Conservation (phyloP, 1,284 basidiomycete species). For the Malassezia vespertilionis region DNA sequence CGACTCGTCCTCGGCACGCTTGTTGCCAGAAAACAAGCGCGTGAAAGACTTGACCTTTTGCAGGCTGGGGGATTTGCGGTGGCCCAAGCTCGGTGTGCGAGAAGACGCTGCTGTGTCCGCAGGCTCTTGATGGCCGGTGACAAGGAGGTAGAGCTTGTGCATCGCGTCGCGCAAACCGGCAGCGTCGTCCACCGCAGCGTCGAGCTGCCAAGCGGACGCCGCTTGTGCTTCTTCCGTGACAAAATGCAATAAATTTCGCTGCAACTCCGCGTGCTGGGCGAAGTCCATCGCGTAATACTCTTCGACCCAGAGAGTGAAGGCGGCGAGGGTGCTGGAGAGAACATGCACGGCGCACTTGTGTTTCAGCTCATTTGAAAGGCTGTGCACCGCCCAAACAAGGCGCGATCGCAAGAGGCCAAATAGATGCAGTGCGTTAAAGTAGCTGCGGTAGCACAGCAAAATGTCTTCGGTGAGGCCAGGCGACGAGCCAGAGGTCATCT, state of each 20-base stretch:
- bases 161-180: constrained; percentile 3
- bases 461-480: constrained; percentile 14
- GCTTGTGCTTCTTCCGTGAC: constrained; percentile 2
- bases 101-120: not conserved
- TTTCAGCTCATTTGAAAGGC: not conserved
- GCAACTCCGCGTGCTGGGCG: constrained; percentile 1
- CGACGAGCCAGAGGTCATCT: constrained; percentile 13
- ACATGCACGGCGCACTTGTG: constrained; percentile 1
- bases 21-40: constrained; percentile 1
- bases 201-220: constrained; percentile 1
- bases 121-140: not conserved
- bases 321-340: constrained; percentile 6
- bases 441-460: constrained; percentile 11
- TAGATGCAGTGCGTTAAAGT: constrained; percentile 9
- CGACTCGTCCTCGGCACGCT: not conserved
- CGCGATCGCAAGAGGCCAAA: constrained; percentile 12
- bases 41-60: constrained; percentile 11
- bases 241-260: constrained; percentile 5
- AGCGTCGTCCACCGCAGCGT: constrained; percentile 3
- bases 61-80: constrained; percentile 3
- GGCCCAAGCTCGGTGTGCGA: not conserved
- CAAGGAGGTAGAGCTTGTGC: constrained; percentile 4
- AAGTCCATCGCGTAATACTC: constrained; percentile 12
- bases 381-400: constrained; percentile 13
- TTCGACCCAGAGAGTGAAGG: constrained; percentile 11